Percentiles rank a stretch among this genome's conserved stretches.
Evolutionary conservation across 371 early-diverging fungal genomes (phyloP).

Genomic region (Mortierella sp.): DNA sequence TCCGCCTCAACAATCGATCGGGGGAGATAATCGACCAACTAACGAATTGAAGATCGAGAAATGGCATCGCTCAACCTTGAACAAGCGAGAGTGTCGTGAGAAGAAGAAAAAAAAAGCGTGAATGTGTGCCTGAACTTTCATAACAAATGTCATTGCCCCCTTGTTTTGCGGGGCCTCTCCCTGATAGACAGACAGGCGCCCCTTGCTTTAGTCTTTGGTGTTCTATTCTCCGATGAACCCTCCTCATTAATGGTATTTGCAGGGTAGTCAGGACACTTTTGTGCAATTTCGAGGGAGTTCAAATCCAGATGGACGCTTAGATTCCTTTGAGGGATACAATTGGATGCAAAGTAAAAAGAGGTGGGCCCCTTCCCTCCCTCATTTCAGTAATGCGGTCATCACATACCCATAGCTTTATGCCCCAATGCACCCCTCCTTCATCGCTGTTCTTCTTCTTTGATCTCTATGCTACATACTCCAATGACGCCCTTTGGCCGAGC

Average conservation of each 20-base stretch:
- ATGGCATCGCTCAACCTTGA: background rate
- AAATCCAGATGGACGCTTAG: too few relatives aligned
- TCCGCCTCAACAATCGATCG: background rate
- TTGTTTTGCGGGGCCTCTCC: background rate
- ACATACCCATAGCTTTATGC: too few relatives aligned
- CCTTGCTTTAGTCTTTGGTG: background rate
- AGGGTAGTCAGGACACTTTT: background rate
- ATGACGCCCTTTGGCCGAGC: background rate
- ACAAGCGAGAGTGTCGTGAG: background rate
- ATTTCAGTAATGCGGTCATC: too few relatives aligned
- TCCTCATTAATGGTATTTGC: background rate
- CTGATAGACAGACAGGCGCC: background rate
- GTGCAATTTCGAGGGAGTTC: too few relatives aligned
- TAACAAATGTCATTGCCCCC: too few relatives aligned
- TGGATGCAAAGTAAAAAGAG: too few relatives aligned
- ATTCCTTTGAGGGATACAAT: too few relatives aligned
- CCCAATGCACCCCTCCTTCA: too few relatives aligned
- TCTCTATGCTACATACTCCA: too few relatives aligned
- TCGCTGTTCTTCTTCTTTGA: too few relatives aligned
- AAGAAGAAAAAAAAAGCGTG: background rate
- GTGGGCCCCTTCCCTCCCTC: too few relatives aligned
- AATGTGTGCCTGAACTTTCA: background rate
- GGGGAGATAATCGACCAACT: background rate
- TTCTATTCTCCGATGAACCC: background rate
- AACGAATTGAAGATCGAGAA: too few relatives aligned